Base-by-base conservation (phyloP, 495 filamentous ascomycete species). In the Penicillium longicatenatum region DNA sequence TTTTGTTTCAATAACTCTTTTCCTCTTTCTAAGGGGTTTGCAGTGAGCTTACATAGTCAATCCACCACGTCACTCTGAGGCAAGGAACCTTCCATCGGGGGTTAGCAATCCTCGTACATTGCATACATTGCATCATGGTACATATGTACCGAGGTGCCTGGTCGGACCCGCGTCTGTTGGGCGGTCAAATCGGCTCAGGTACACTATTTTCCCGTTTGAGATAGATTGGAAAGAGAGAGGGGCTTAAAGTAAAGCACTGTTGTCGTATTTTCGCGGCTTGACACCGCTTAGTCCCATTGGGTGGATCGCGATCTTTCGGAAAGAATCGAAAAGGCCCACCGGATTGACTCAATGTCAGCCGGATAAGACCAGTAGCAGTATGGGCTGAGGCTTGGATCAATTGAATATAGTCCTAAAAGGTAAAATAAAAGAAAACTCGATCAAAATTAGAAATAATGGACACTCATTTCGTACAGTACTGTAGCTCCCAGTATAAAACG, bases 251-350 rank as follows among this genome's bases (percentile, higher is more conserved):
- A 16, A 39, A 16, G 16, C 37, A 12, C 16, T 39, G 14, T 39
- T 39, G 12, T 17, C 24, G 30, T 19, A 51, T 37, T 39, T 39
- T 33, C 47, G 53, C 7, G n/a, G 51, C 30, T 31, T 66, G 60
- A 60, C 59, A 60, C 47, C 29, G 26, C 21, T 47, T n/a, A 35
- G 54, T 51, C 47, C 17, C 41, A 67, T 64, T 52, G 52, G 48
- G 52, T 66, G 50, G 64, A 55, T 58, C 57, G 26, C 56, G 61
- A 55, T 59, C 52, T 44, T 61, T 64, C 55, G 61, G 55, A 58
- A 58, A 33, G 49, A 55, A 54, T 20, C 24, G 19, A 26, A 30
- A 52, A 42, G 61, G 48, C 56, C 64, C 58, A 64, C 58, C 22
- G 12, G 35, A 35, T 55, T 52, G 55, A 52, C 60, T 55, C 50